Conservation (phyloP, 1,139 yeast genomes). For the Spathaspora sp. region DNA sequence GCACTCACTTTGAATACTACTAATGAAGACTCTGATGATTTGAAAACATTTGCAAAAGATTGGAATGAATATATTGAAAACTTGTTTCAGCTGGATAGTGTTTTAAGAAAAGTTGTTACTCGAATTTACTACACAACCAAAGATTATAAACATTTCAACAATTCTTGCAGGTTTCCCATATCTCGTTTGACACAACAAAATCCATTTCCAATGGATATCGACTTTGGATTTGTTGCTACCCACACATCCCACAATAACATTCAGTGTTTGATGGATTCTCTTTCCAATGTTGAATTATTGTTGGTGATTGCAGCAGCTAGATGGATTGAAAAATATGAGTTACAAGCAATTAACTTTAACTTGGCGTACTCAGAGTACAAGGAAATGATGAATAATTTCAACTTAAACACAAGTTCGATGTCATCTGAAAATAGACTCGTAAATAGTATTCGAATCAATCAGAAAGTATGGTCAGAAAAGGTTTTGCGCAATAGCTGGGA, state of each 20-base stretch:
- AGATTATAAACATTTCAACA: conserved; percentile 57
- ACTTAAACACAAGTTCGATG: conserved; percentile 37
- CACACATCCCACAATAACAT: conserved; percentile 16
- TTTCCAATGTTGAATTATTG: conserved; percentile 70
- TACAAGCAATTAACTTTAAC: conserved; percentile 66
- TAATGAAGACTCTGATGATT: not conserved
- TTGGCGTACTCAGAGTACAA: conserved; percentile 75
- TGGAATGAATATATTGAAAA: conserved; percentile 55
- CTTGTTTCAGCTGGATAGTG: conserved; percentile 12
- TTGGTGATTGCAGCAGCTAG: conserved; percentile 74
- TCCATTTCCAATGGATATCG: conserved; percentile 35
- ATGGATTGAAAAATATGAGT: conserved; percentile 57
- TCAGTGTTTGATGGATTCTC: conserved; percentile 37
- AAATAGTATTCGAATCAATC: conserved; percentile 37
- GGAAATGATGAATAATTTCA: conserved; percentile 49
- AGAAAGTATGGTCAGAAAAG: conserved; percentile 49
- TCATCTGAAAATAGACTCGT: conserved; percentile 30
- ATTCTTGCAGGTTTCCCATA: conserved; percentile 49
- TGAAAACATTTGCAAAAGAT: conserved; percentile 22
- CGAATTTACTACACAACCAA: conserved; percentile 59
- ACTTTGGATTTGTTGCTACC: conserved; percentile 21
- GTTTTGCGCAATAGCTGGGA: conserved; percentile 60
- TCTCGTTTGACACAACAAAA: conserved; percentile 22
- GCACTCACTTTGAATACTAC: conserved; percentile 24
- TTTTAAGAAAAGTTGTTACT: conserved; percentile 24